phyloP scores from a whole-genome alignment of 2,329 filamentous ascomycete species.

The Sarocladium oryzae region DNA sequence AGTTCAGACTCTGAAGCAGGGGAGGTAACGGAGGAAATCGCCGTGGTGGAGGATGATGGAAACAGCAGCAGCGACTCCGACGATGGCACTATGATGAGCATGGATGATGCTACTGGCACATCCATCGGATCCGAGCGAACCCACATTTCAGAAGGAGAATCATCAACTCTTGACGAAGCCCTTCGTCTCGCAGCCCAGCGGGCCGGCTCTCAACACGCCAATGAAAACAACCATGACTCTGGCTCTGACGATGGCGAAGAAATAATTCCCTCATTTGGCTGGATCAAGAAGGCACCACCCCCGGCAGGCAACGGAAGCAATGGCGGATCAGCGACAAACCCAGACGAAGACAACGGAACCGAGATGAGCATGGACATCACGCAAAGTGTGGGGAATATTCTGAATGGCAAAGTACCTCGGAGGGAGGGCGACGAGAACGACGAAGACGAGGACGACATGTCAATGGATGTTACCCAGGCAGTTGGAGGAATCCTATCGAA shows the following conservation, averaged over 20 bases:
- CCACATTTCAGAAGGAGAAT: slow-evolving; percentile 55
- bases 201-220: slow-evolving; percentile 68
- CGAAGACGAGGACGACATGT: slow-evolving; percentile 61
- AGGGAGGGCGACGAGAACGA: slow-evolving; percentile 22
- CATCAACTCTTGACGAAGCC: slow-evolving; percentile 68
- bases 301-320: background rate
- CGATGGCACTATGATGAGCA: slow-evolving; percentile 73
- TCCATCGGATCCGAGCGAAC: slow-evolving; percentile 56
- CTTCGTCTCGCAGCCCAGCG: slow-evolving; percentile 67
- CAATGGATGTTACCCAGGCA: slow-evolving; percentile 87
- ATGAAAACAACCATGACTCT: slow-evolving; percentile 38
- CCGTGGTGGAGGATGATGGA: slow-evolving; percentile 29
- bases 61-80: slow-evolving; percentile 53
- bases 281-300: slow-evolving; percentile 50
- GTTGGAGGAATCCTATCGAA: slow-evolving; percentile 69
- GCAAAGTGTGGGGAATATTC: slow-evolving; percentile 47
- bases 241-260: slow-evolving; percentile 58
- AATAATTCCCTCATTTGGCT: slow-evolving; percentile 69
- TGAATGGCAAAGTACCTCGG: slow-evolving; percentile 19
- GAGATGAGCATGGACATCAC: slow-evolving; percentile 38
- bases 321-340: background rate
- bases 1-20: slow-evolving; percentile 59
- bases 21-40: slow-evolving; percentile 43
- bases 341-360: slow-evolving; percentile 20
- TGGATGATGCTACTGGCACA: slow-evolving; percentile 70